Evolutionary conservation across 148 eudicot genomes (phyloP), one percentile per base, ranked within the genome.

Genomic region (Agrostemma githago): DNA sequence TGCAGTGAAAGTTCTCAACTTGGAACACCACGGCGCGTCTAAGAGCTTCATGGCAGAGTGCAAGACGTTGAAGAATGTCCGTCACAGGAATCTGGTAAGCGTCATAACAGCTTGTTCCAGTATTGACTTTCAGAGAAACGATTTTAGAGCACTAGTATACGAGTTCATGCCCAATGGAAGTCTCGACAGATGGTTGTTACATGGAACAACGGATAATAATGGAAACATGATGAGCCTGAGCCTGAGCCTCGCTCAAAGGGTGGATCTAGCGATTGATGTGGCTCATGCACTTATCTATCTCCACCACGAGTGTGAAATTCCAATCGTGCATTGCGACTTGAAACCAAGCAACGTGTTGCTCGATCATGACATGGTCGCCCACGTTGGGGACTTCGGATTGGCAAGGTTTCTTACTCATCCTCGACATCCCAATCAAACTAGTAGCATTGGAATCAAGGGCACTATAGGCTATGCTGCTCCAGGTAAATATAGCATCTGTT

Each of bases 1-100:
- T 62, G 85, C 85, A 17, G 75, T 76, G 11, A 82, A 82, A 72
- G 85, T 82, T 72, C 74, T 82, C 48, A 75, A 79, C 65, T 74
- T 82, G 77, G 62, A 79, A 79, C 56, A 62, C 6, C 77, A 8
- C 53, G 79, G 77, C 72, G 79, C 77, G 2, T 20, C 54, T 48
- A 48, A 48, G 54, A 48, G 54, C 54, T 48, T 48, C 12, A 48
- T 48, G 54, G 54, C 54, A 48, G 54, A 48, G 6, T 82, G 84
- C 60, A 42, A 75, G 15, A 76, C 77, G 0, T 79, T 82, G 66
- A 82, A 79, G 39, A 71, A 44, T 42, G 56, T 75, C 6, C 81
- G 82, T 1, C 84, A 78, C 20, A 17, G 79, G 8, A 82, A 82
- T 56, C 73, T 82, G 5, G 66, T 79, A 1, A 37, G 46, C 60